Conservation (phyloP, 805 yeast genomes). For the Wickerhamiella azymoides region DNA sequence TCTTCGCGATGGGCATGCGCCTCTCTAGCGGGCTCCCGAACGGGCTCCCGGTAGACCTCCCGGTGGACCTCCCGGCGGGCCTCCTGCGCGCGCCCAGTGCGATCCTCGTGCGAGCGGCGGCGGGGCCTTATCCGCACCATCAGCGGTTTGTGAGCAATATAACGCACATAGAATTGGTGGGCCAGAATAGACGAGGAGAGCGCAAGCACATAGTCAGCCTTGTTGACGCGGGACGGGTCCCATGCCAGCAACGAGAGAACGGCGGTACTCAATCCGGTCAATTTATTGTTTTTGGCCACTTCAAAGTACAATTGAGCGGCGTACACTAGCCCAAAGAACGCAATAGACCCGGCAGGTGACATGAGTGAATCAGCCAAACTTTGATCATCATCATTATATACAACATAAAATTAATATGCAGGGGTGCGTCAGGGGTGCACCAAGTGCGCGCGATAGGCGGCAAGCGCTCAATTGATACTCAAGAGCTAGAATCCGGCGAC, state of each 20-base stretch:
- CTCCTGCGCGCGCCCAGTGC: background rate
- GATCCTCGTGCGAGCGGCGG: background rate
- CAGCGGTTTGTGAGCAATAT: background rate
- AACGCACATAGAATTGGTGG: background rate
- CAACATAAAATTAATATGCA: background rate
- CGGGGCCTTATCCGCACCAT: background rate
- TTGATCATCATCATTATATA: background rate
- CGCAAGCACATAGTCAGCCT: slow-evolving; percentile 1
- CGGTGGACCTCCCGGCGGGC: background rate
- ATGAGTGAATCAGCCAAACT: background rate
- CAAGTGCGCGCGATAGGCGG: too few species aligned
- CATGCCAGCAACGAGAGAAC: background rate
- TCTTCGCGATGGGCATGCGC: too few species aligned
- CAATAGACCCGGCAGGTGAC: slow-evolving; percentile 1
- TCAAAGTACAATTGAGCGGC: background rate
- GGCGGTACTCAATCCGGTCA: background rate
- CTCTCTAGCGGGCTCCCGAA: too few species aligned
- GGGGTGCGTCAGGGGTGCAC: too few species aligned
- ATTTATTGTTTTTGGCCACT: background rate
- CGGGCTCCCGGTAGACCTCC: too few species aligned
- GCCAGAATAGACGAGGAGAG: background rate
- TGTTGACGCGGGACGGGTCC: slow-evolving; percentile 4
- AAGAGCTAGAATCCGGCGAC: too few species aligned
- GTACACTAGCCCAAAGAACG: background rate
- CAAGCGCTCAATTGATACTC: too few species aligned